Evolutionary conservation across 2,329 filamentous ascomycete genomes (phyloP).

Genomic region (Apiospora phragmitis): DNA sequence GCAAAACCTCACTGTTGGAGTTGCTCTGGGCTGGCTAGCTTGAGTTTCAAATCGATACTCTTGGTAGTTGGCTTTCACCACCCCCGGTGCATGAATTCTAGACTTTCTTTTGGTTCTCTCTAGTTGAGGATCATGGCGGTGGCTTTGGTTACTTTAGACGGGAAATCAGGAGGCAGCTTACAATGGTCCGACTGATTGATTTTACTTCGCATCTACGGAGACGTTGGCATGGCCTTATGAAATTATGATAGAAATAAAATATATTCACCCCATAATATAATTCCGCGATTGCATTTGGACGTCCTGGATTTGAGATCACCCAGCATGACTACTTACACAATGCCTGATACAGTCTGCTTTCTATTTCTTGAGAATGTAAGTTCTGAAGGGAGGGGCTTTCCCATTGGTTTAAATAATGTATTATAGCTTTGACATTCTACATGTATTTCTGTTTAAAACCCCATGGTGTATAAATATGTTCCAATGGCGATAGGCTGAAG

Average conservation of each 20-base stretch:
- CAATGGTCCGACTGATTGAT: neutral
- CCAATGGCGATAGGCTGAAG: neutral
- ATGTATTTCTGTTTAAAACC: neutral
- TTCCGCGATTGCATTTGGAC: neutral
- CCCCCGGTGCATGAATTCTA: constrained; percentile 10
- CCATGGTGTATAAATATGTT: neutral
- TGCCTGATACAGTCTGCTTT: neutral
- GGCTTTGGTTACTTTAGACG: constrained; percentile 10
- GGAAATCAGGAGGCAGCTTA: neutral
- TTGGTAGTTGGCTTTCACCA: neutral
- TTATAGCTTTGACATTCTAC: neutral
- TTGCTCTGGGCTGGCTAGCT: neutral
- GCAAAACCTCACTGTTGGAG: neutral
- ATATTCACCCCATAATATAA: neutral
- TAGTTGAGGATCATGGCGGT: neutral
- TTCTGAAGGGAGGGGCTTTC: neutral
- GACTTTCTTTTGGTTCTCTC: constrained; percentile 5
- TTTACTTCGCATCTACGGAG: neutral
- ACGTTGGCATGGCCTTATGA: constrained; percentile 5
- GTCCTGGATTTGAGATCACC: neutral
- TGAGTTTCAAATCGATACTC: neutral
- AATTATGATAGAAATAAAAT: constrained; percentile 6
- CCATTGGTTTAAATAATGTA: neutral
- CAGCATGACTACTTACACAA: neutral
- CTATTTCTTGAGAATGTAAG: neutral